Evolutionary conservation across 768 basidiomycete genomes (phyloP), one percentile per base, ranked within the genome.

Genomic region (Pulveroboletus ravenelii): DNA sequence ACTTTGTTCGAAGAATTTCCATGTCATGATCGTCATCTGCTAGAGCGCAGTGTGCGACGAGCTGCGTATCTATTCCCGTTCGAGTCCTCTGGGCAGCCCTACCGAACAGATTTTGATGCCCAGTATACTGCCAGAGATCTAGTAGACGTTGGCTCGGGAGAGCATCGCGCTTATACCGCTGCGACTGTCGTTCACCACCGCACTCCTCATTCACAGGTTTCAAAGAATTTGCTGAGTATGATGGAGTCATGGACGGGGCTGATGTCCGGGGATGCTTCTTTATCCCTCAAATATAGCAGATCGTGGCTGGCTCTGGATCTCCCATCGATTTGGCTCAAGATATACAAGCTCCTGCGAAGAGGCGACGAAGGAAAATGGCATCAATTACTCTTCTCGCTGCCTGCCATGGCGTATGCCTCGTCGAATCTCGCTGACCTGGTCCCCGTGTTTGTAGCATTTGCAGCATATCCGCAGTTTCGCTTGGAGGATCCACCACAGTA

Each of bases 381-480:
- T 14, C 58, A 52, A 15, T 20, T 74, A 10, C 42, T 61, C 10
- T 72, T 72, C 20, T 58, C 61, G 4, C 50, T 71, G n/a, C 49
- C 67, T n/a, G 55, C 67, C 3, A 57, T 69, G 57, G 59, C 51
- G 8, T 71, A 67, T 44, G 29, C 47, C 6, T 62, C 56, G 6
- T 23, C 55, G 3, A 10, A 39, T 0, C 31, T 44, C 3, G n/a
- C 29, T 2, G 38, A 46, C 4, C 45, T 67, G 15, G 49, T 69
- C 7, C 54, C 60, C 0, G 58, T 62, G 1, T 40, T 74, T 3
- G 20, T 74, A 10, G 63, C 73, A 0, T 69, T 72, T 42, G 55
- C 58, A 1, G 36, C 59, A 4, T 27, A 55, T 13, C 17, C 52
- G n/a, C 47, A 44, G 4, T 52, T 61, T 42, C 17, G 41, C 4